Evolutionary conservation across 257 asterid species (phyloP).

Genomic region (Nicotiana attenuata): DNA sequence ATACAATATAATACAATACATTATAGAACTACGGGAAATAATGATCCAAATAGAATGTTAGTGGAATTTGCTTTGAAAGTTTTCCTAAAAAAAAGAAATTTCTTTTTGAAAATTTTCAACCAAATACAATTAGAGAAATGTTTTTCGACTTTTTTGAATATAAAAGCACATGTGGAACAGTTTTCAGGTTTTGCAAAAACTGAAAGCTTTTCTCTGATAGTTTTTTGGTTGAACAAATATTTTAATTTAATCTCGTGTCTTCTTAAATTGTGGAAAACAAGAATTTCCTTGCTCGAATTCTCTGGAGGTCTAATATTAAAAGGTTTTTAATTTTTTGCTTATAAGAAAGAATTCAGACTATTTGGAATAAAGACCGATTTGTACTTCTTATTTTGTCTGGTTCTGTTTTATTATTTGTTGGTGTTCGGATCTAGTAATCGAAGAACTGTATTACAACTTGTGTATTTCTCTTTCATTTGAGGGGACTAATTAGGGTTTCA

Average conservation of each 20-base stretch:
- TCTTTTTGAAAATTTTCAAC: too few species aligned
- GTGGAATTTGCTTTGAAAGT: neutral
- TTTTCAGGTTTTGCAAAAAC: neutral
- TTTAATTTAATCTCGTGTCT: neutral
- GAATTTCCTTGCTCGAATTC: neutral
- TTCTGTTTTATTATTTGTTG: neutral
- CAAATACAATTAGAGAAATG: too few species aligned
- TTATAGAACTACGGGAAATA: too few species aligned
- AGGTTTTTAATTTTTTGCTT: neutral
- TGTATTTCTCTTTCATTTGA: neutral
- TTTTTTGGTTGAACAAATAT: too few species aligned
- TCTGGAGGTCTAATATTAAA: neutral
- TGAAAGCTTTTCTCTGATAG: too few species aligned
- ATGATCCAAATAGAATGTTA: too few species aligned
- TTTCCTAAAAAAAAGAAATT: too few species aligned
- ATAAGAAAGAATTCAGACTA: neutral
- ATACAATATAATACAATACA: too few species aligned
- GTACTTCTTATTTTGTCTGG: neutral
- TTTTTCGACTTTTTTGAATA: neutral
- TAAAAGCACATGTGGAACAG: neutral
- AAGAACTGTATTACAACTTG: neutral
- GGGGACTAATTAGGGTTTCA: neutral
- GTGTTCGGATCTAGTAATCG: neutral
- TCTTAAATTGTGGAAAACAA: neutral
- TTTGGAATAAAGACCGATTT: neutral